These are phyloP conservation scores for Alternaria sp. DNA, from an alignment of 2,329 filamentous ascomycete species.

Conservation along the genomic window DNA sequence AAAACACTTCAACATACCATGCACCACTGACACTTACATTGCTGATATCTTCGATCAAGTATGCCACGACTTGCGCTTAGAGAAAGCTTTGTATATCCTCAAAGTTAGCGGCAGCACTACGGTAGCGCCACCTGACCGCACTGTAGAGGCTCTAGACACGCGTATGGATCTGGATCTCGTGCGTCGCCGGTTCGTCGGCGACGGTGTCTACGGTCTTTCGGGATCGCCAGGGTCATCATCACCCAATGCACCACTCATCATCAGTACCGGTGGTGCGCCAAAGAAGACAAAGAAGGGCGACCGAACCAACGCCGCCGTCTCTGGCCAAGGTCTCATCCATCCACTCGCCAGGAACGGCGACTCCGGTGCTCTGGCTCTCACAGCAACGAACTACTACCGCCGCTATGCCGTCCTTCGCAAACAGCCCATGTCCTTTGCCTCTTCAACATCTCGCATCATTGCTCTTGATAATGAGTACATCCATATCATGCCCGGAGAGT, in stretches of 20 bases:
- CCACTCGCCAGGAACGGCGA: slow-evolving; percentile 69
- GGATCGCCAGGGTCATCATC: slow-evolving; percentile 73
- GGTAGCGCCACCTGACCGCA: slow-evolving; percentile 77
- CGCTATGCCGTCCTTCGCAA: slow-evolving; percentile 82
- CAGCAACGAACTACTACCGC: slow-evolving; percentile 61
- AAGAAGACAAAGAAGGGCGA: slow-evolving; percentile 62
- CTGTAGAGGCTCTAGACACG: slow-evolving; percentile 78
- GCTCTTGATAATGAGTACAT: slow-evolving; percentile 87
- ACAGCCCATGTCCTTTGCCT: slow-evolving; percentile 80
- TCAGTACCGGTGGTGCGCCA: slow-evolving; percentile 58
- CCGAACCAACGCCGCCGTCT: slow-evolving; percentile 54
- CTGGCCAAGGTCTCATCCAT: slow-evolving; percentile 60
- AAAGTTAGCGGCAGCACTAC: slow-evolving; percentile 77
- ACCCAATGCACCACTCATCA: slow-evolving; percentile 69
- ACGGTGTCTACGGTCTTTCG: slow-evolving; percentile 71
- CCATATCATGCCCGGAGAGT: slow-evolving; percentile 73
- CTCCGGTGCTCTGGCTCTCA: slow-evolving; percentile 44
- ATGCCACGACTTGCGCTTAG: slow-evolving; percentile 77
- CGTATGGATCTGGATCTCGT: slow-evolving; percentile 77
- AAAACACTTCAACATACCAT: slow-evolving; percentile 74
- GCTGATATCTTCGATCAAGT: slow-evolving; percentile 81
- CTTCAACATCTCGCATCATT: slow-evolving; percentile 75
- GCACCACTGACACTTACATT: slow-evolving; percentile 82
- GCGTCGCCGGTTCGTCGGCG: slow-evolving; percentile 75
- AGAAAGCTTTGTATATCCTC: slow-evolving; percentile 79